Evolutionary conservation across 2,329 filamentous ascomycete genomes (phyloP), one percentile per base, ranked within the genome.

Genomic region (Aureobasidium sp.): DNA sequence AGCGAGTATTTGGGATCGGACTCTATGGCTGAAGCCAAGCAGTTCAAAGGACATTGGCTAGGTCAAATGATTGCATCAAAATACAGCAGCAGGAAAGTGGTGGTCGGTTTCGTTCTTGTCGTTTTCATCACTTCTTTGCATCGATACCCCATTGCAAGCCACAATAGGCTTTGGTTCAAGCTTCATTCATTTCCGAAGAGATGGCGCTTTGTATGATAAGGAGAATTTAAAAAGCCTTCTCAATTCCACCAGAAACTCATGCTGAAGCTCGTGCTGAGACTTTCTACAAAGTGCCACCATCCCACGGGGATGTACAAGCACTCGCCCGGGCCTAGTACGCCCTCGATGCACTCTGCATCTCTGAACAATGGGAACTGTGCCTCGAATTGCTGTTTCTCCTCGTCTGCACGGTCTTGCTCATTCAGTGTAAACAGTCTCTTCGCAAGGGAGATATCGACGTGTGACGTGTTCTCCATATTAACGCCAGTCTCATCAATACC

Each of bases 251-350:
- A 99, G 71, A 97, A 97, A 71, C 91, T 97, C 13, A 97, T 91
- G 67, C 92, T 97, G 70, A 96, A 92, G 70, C 93, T 96, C 25
- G 90, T 84, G 61, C 85, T 91, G 69, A 97, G 72, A 54, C 91
- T 91, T 63, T 89, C 81, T 3, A 97, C 90, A 74, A 97, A 97
- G 78, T 99, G 94, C 94, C 94, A 99, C 93, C 94, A 99, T 0
- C 93, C 94, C 5, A 90, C 81, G 0, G 94, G 94, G 59, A 99
- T 90, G 71, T 96, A 94, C 59, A 99, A 72, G 65, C 86, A 88
- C 59, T 99, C 91, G 0, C 93, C 94, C 0, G 89, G 87, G 34
- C 82, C 84, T 6, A 99, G 76, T 1, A 97, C 81, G 61, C 86
- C 86, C 69, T 99, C 94, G 37, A 89, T 75, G 70, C 88, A 93